Conservation (phyloP, 352 stramenopile species). For the Pythium dissotocum region DNA sequence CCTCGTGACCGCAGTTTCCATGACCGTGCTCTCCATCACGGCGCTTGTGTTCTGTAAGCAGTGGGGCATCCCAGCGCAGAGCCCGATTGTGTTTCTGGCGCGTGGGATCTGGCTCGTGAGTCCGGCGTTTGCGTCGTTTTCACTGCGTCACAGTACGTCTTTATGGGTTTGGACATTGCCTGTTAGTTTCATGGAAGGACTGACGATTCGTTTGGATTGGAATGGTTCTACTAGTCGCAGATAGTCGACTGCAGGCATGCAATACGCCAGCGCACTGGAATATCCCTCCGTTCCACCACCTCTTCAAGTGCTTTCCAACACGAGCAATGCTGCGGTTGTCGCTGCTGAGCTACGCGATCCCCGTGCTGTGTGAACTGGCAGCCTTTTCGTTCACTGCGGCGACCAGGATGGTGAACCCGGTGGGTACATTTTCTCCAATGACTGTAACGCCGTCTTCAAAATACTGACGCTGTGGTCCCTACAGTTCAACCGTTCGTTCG, state of each 20-base stretch:
- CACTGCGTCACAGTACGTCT: slow-evolving; percentile 69
- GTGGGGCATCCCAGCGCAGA: slow-evolving; percentile 59
- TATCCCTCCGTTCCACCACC: slow-evolving; percentile 74
- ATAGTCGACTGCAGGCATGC: slow-evolving; percentile 66
- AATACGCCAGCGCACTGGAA: slow-evolving; percentile 85
- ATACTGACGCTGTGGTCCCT: neutral
- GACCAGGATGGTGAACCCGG: slow-evolving; percentile 86
- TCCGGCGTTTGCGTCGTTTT: slow-evolving; percentile 65
- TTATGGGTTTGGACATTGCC: slow-evolving; percentile 11
- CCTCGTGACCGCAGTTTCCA: slow-evolving; percentile 73
- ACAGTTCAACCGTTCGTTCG: slow-evolving; percentile 85
- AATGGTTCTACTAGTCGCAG: slow-evolving; percentile 46
- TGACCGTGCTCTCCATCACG: slow-evolving; percentile 80
- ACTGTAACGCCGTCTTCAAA: neutral
- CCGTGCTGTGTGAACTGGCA: slow-evolving; percentile 78
- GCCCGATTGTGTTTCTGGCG: slow-evolving; percentile 53
- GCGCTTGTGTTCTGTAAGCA: slow-evolving; percentile 85
- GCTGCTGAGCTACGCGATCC: slow-evolving; percentile 81
- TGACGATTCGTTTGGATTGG: neutral
- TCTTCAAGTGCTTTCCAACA: slow-evolving; percentile 84
- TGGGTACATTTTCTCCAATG: slow-evolving; percentile 30
- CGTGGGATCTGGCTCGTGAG: slow-evolving; percentile 76
- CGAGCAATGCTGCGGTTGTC: slow-evolving; percentile 75
- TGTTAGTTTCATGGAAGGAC: neutral
- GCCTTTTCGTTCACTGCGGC: slow-evolving; percentile 86